These are phyloP conservation scores for Martensiomyces pterosporus DNA, from an alignment of 192 early-diverging fungal species.

Conservation along the genomic window DNA sequence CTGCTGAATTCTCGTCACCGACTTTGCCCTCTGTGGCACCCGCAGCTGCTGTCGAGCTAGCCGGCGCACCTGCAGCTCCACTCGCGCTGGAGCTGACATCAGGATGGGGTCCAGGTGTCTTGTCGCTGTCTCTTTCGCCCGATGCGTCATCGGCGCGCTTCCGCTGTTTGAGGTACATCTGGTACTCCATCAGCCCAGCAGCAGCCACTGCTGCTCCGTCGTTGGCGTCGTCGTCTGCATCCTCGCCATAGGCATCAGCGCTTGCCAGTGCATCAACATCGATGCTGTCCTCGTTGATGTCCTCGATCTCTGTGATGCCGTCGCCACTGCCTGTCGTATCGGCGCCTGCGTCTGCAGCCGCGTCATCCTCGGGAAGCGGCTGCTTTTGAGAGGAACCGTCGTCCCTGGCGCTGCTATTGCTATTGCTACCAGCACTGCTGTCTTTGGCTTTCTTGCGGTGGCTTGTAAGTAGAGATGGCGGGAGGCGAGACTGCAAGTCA, in stretches of 20 bases:
- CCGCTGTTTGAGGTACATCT: conserved; percentile 34
- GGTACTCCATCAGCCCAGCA: conserved; percentile 38
- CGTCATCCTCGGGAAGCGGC: neutral
- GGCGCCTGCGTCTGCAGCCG: neutral
- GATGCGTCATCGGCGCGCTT: conserved; percentile 2
- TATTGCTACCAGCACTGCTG: neutral
- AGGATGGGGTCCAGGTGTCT: too few relatives aligned
- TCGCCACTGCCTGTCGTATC: neutral
- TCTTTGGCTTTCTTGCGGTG: conserved; percentile 12
- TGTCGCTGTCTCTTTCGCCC: too few relatives aligned
- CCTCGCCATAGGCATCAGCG: neutral
- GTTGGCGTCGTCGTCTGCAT: conserved; percentile 28
- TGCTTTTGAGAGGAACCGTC: too few relatives aligned
- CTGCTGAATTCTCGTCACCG: neutral
- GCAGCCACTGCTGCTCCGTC: conserved; percentile 10
- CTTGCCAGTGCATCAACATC: conserved; percentile 5
- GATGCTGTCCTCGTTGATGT: conserved; percentile 25
- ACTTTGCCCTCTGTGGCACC: conserved; percentile 18
- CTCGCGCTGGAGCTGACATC: too few relatives aligned
- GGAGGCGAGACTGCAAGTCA: conserved; percentile 76
- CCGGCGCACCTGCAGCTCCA: too few relatives aligned
- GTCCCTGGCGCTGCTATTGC: too few relatives aligned
- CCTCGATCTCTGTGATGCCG: conserved; percentile 7
- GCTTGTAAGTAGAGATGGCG: conserved; percentile 71
- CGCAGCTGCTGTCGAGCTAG: conserved; percentile 17